Evolutionary conservation across 1,284 basidiomycete species (phyloP), one percentile per base, ranked within the genome.

Genomic region (Ustilago sp.): DNA sequence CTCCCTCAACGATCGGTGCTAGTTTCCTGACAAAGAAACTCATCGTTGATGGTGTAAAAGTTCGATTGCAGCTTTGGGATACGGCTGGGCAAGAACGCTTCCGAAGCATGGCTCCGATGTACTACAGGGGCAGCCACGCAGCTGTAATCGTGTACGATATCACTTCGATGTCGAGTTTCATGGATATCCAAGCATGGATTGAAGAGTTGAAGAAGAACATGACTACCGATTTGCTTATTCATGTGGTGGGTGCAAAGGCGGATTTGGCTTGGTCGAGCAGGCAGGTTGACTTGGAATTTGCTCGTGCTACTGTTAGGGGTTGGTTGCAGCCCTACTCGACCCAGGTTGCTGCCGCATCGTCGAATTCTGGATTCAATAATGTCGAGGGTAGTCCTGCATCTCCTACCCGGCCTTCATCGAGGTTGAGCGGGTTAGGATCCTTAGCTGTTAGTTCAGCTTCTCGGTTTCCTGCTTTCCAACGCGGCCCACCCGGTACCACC

Each of bases 101-200:
- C 87, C 90, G 95, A 75, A 93, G 92, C 83, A 95, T 98, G 93
- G 94, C 95, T 80, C 95, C 95, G 67, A 97, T 99, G 93, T 99
- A 99, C 89, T 98, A 98, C 89, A 92, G 97, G 86, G 96, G 95
- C 84, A 94, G 95, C 74, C 94, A 96, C 83, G 96, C 96, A 65
- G 96, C 97, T 32, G 91, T 99, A 60, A 90, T 98, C 73, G 91
- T 98, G 80, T 99, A 99, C 88, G 96, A 99, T 89, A 95, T 99
- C 81, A 99, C 97, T 82, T 94, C 93, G 87, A 89, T 90, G 78
- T 89, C 92, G 66, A 93, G 93, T 55, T 96, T 98, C 88, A 90
- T 94, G 70, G 95, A 97, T 86, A 91, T 98, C 73, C 90, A 92
- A 73, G 92, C 93, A 59, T 98, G 96, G 95, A 89, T 98, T 65